Base-by-base conservation (phyloP, 176 grass and related monocot species). In the Raddia distichophylla region DNA sequence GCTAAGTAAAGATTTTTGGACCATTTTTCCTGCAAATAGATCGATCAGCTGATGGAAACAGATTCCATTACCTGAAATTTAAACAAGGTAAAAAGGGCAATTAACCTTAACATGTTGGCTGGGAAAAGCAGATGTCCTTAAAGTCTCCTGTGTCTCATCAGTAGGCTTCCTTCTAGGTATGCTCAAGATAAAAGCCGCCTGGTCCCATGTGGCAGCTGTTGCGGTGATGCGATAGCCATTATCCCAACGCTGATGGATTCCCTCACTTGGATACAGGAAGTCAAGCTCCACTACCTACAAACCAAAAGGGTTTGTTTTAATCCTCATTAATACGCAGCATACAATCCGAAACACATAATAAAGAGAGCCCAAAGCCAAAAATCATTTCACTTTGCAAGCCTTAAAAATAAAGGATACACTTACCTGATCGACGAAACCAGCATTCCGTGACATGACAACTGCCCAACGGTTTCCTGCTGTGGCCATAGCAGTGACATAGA, bases 211-310 rank as follows among this genome's bases (percentile, higher is more conserved):
- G 75, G 95, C 92, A 83, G 95, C 95, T 48, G 83, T 93, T 53
- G 95, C 95, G 8, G 95, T 98, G 49, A 98, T 98, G 48, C 92
- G 92, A 80, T 93, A 94, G 62, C 95, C 95, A 85, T 60, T 81
- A 44, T 98, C 92, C 95, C 95, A 98, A 22, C 95, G 93, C 52
- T 83, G 89, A 82, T 98, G 95, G 77, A 98, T 98, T 67, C 95
- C 95, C 75, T 98, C 95, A 47, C 92, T 94, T 5, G 95, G 95
- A 50, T 98, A 98, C 62, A 98, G 91, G 86, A 98, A 98, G 82
- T 98, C 95, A 86, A 98, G 88, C 79, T 98, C 95, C 60, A 98
- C 95, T 62, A 93, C 95, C 95, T 98, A 85, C 40, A 76, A 52
- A 84, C 45, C 47, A 69, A n/a, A 72, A 47, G 54, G 35, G 18